These are phyloP conservation scores for Penicillium verrucosum DNA, from an alignment of 2,329 filamentous ascomycete species.

Conservation along the genomic window DNA sequence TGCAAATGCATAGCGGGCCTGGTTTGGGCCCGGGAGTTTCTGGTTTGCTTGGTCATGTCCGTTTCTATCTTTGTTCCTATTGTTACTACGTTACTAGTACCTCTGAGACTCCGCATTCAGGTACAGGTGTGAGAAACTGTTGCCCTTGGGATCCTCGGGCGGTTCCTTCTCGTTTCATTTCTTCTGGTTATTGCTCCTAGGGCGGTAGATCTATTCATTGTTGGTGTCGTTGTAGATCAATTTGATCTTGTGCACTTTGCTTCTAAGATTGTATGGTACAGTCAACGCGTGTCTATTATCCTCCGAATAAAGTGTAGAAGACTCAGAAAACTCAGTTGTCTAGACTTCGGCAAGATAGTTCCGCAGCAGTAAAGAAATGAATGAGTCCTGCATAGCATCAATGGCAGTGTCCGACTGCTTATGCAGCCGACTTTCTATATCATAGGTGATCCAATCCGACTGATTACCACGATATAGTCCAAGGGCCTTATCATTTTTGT, in stretches of 20 bases:
- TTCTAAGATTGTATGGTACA: background rate
- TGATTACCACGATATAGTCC: too few species aligned
- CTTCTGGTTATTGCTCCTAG: background rate
- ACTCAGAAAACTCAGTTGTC: background rate
- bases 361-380: background rate
- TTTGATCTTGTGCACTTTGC: background rate
- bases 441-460: too few species aligned
- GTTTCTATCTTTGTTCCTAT: constrained; percentile 12
- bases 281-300: background rate
- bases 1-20: constrained; percentile 23
- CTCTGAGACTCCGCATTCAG: constrained; percentile 7
- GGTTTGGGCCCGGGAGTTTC: constrained; percentile 22
- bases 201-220: background rate
- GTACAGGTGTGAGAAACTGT: constrained; percentile 11
- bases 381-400: background rate
- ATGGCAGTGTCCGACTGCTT: background rate
- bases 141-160: background rate
- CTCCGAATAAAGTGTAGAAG: background rate
- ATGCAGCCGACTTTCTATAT: background rate
- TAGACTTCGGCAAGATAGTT: background rate
- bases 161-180: background rate
- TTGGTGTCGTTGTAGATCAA: background rate
- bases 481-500: too few species aligned
- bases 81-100: background rate
- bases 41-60: constrained; percentile 8